Base-by-base conservation (phyloP, 2,329 filamentous ascomycete genomes). In the Alternaria panax region DNA sequence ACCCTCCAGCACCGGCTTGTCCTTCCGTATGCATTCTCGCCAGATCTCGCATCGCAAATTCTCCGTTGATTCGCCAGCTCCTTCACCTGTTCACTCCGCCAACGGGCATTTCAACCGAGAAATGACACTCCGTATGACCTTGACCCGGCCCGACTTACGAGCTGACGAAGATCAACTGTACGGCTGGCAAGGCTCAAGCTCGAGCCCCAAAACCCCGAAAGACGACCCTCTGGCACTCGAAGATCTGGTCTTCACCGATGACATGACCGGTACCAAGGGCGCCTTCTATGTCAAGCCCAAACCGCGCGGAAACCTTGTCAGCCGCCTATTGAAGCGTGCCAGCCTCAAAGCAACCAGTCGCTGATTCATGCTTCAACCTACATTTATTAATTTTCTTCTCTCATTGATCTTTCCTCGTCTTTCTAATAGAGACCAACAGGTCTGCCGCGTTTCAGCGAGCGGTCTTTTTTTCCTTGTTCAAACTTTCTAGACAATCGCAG, bases 51-150 rank as follows among this genome's bases (percentile, higher is more conserved):
- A 71, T 28, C 68, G 71, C 43, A 71, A 74, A 60, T 71, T 74
- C 7, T 76, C 74, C 12, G 61, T 75, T 18, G 73, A 78, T 47
- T 73, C 73, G 7, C 65, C 69, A 3, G 69, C 66, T 18, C 57
- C 73, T 14, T 68, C 72, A 5, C 63, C 67, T 2, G 57, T 67
- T n/a, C 66, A 73, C 18, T 63, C 66, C 11, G 62, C 64, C 32
- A 53, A 59, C 12, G 69, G 67, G 7, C 68, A 71, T 8, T 51
- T 74, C 32, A 90, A 87, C 55, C 86, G 93, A 32, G 93, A 98
- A 77, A 97, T 97, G 93, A 98, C 95, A 3, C 80, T 98, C 48
- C 91, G 93, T 48, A 96, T 98, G 93, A 98, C 94, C 0, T 85
- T 98, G 54, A 98, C 95, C 4, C 85, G 93, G 46, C 92, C 93